Evolutionary conservation across 2,329 filamentous ascomycete species (phyloP), one percentile per base, ranked within the genome.

Genomic region (Epichloe aotearoae): DNA sequence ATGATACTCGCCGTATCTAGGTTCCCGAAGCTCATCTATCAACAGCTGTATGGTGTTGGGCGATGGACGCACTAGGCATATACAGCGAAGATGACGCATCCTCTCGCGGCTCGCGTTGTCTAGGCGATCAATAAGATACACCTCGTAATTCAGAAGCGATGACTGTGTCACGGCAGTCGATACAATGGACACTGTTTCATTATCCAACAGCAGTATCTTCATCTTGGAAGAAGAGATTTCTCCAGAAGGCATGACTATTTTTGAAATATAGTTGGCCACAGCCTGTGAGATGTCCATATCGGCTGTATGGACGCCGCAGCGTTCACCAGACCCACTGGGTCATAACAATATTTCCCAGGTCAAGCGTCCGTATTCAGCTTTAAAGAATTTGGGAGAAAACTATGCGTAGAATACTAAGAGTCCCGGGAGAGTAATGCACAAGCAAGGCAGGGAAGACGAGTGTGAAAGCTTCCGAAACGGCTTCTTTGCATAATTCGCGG

Each of bases 151-250:
- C 55, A 98, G 82, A 19, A 98, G 80, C 39, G 88, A 82, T 30
- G 93, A 98, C 66, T 98, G 94, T 2, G 93, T 97, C 54, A 91
- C 91, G 50, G 93, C 90, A 5, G 90, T 94, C 10, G 94, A 98
- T 19, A 96, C 82, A 58, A 97, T 95, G 15, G 88, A 81, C 20
- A 97, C 84, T 57, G 93, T 98, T 69, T 97, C 93, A 69, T 81
- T 84, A 68, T 98, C 93, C 59, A 98, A 75, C 56, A 98, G 74
- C 52, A 98, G 73, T 54, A 97, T 93, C 81, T 98, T 98, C 93
- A 98, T 98, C 74, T 96, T 97, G 41, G 87, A 80, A 20, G 87
- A 83, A 47, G 80, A 74, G 62, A 73, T 76, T 70, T 95, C 89
- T 62, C 87, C 87, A 19, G 61, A 56, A 43, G 66, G 62, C 57